These are phyloP conservation scores for Monosporascus ibericus DNA, from an alignment of 2,329 filamentous ascomycete species.

Conservation along the genomic window DNA sequence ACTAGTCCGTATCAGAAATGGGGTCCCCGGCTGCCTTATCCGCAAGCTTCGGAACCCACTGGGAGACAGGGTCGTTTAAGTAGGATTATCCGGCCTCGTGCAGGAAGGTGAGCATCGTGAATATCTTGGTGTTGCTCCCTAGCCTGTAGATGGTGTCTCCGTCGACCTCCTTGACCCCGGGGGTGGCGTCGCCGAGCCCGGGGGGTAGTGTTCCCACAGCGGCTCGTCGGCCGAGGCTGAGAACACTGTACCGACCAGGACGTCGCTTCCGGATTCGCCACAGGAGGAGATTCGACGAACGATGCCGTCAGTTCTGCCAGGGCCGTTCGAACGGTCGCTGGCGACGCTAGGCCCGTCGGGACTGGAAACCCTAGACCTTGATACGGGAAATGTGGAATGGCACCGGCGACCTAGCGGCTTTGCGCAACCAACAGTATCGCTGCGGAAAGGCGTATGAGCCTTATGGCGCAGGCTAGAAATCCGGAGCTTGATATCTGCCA, in stretches of 20 bases:
- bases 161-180: slow-evolving; percentile 17
- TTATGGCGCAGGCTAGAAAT: background rate
- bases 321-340: slow-evolving; percentile 21
- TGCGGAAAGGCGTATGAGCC: too few relatives aligned
- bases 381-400: slow-evolving; percentile 28
- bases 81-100: slow-evolving; percentile 20
- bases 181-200: slow-evolving; percentile 6
- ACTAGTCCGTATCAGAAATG: slow-evolving; percentile 18
- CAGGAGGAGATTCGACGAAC: slow-evolving; percentile 20
- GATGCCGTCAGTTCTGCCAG: slow-evolving; percentile 24
- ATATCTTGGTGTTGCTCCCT: slow-evolving; percentile 26
- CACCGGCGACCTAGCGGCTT: slow-evolving; percentile 3
- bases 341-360: slow-evolving; percentile 22
- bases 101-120: slow-evolving; percentile 25
- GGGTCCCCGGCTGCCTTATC: slow-evolving; percentile 16
- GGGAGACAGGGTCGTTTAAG: slow-evolving; percentile 23
- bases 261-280: slow-evolving; percentile 23
- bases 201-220: slow-evolving; percentile 23
- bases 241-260: slow-evolving; percentile 30
- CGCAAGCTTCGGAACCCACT: slow-evolving; percentile 21
- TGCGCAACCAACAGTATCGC: slow-evolving; percentile 1
- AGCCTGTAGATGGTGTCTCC: slow-evolving; percentile 24
- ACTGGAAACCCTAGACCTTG: slow-evolving; percentile 28
- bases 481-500: background rate
- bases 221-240: slow-evolving; percentile 12